Evolutionary conservation across 1,284 basidiomycete species (phyloP), one percentile per base, ranked within the genome.

Genomic region (Ceratobasidium papillatum): DNA sequence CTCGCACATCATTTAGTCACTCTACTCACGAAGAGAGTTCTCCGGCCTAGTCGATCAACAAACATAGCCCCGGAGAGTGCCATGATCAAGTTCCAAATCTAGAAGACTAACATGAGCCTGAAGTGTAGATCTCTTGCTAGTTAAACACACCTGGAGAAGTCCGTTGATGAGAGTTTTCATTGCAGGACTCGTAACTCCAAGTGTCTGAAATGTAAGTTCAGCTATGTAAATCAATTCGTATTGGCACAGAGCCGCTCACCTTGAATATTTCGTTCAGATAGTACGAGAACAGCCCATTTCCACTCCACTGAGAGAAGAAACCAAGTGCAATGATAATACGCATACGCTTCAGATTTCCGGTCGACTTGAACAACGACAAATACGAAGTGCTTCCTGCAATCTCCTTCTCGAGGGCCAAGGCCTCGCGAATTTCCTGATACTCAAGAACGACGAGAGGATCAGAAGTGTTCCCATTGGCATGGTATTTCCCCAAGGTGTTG

Each of bases 261-360:
- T 68, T 38, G 36, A 90, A 85, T 14, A 89, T 82, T 76, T 89
- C 74, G 65, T 80, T 27, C 63, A 88, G 88, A 78, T 91, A 91
- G 78, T 89, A 89, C 0, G 87, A 90, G 17, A 91, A 88, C 54
- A 92, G 81, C 51, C 89, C 90, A 78, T 91, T 90, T 0, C 88
- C 88, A 36, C 86, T 87, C 90, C 90, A 92, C 76, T 90, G 89
- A 1, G 88, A 90, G 80, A 89, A 90, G 25, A 89, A 76, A 19
- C 65, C 87, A 64, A 90, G 86, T 0, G 84, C 87, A 75, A 90
- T 81, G 69, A 90, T 86, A 54, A 89, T 85, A 47, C 83, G 81
- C 86, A 89, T 87, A 9, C 88, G 84, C 79, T 84, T 87, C 54
- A 88, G 83, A 79, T 91, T 90, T 12, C 89, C 90, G 1, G 85